phyloP scores from a whole-genome alignment of 306 rosid genomes.

The Gynostemma pentaphyllum region DNA sequence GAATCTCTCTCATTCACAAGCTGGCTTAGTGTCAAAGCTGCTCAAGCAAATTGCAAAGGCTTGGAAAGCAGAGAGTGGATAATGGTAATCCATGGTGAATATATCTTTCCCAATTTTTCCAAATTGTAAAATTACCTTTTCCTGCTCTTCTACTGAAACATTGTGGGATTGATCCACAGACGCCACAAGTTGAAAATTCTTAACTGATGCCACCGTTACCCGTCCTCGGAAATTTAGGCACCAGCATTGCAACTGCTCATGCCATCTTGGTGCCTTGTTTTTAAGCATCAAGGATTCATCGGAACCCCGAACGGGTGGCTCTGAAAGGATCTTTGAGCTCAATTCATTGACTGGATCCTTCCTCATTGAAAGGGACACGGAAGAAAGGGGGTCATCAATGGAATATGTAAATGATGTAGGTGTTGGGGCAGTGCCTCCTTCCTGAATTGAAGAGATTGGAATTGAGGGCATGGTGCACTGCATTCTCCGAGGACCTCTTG shows the following conservation, averaged over 20 bases:
- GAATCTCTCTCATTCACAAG: slow-evolving; percentile 82
- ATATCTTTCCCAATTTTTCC: slow-evolving; percentile 84
- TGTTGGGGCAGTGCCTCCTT: slow-evolving; percentile 49
- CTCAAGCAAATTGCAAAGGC: slow-evolving; percentile 88
- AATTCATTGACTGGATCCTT: slow-evolving; percentile 27
- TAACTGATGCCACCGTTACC: slow-evolving; percentile 81
- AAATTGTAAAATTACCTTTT: slow-evolving; percentile 73
- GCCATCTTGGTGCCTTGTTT: slow-evolving; percentile 88
- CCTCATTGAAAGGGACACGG: slow-evolving; percentile 25
- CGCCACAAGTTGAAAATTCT: slow-evolving; percentile 86
- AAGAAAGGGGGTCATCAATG: slow-evolving; percentile 31
- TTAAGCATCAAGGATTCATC: slow-evolving; percentile 43
- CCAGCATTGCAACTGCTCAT: slow-evolving; percentile 92
- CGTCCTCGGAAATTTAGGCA: slow-evolving; percentile 84
- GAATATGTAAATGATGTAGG: slow-evolving; percentile 46
- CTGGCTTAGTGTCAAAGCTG: slow-evolving; percentile 84
- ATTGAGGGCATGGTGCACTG: slow-evolving; percentile 53
- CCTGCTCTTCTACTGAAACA: slow-evolving; percentile 57
- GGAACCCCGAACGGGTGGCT: slow-evolving; percentile 14
- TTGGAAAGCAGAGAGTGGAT: slow-evolving; percentile 88
- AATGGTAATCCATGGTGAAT: slow-evolving; percentile 85
- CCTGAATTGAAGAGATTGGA: slow-evolving; percentile 58
- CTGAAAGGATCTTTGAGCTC: slow-evolving; percentile 26
- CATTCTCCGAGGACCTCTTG: slow-evolving; percentile 77
- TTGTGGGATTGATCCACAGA: slow-evolving; percentile 57